Percentiles rank a stretch among this genome's conserved stretches.
Conservation (phyloP, 2,329 filamentous ascomycete genomes). For the Atkinsonella hypoxylon region DNA sequence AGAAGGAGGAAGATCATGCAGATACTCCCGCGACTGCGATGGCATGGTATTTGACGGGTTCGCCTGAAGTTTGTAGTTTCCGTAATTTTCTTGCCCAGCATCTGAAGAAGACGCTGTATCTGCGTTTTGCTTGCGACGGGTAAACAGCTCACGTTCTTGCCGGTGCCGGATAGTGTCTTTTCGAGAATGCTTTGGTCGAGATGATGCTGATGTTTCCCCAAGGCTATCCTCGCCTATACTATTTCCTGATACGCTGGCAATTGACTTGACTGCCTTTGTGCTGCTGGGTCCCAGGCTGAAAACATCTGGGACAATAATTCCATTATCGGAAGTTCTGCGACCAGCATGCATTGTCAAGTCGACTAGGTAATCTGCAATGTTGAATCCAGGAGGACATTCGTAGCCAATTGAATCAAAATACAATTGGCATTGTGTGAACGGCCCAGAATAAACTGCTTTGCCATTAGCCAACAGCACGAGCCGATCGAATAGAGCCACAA, state of each 20-base stretch:
- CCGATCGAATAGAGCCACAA: constrained; percentile 91
- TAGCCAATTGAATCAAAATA: constrained; percentile 94
- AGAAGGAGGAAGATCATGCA: constrained; percentile 46
- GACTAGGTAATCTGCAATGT: constrained; percentile 95
- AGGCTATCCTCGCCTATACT: constrained; percentile 60
- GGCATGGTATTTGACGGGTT: constrained; percentile 33
- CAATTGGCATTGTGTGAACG: constrained; percentile 74
- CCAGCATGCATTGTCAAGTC: constrained; percentile 96
- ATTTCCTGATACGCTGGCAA: constrained; percentile 68
- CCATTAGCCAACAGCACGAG: constrained; percentile 85
- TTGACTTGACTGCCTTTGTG: constrained; percentile 77
- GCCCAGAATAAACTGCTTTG: constrained; percentile 84
- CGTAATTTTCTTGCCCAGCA: constrained; percentile 36
- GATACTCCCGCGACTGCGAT: constrained; percentile 57
- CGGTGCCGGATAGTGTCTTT: constrained; percentile 71
- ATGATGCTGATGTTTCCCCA: constrained; percentile 45
- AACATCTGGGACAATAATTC: constrained; percentile 39
- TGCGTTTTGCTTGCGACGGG: constrained; percentile 54
- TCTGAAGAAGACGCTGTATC: constrained; percentile 53
- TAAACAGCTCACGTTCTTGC: constrained; percentile 85
- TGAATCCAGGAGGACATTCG: constrained; percentile 89
- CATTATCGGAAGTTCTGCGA: constrained; percentile 44
- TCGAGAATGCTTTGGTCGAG: constrained; percentile 55
- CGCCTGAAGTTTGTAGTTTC: constrained; percentile 38
- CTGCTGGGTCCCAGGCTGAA: constrained; percentile 71